Evolutionary conservation across 1,284 basidiomycete species (phyloP), one percentile per base, ranked within the genome.

Genomic region (Mycena sp.): DNA sequence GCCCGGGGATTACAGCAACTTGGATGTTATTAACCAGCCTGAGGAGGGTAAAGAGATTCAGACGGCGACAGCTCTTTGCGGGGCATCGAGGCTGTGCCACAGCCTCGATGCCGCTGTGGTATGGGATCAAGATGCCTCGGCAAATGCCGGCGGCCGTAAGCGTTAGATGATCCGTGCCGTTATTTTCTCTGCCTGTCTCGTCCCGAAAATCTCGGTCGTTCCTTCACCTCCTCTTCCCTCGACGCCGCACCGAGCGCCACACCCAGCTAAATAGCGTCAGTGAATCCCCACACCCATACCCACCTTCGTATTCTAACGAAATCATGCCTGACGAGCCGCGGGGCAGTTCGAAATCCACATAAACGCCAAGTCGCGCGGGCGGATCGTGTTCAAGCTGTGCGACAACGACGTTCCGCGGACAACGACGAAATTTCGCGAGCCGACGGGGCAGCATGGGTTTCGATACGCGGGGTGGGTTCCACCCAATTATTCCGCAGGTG

Each of bases 381-480:
- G 91, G 58, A 90, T 98, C 76, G 85, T 90, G 63, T 95, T 98
- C 83, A 90, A 89, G 77, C 87, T 99, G 32, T 98, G 85, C 73
- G 91, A 93, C 78, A 74, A 84, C 0, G 78, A 82, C 38, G 87
- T 89, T n/a, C 91, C 90, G 19, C 84, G 80, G 72, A 98, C 96
- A 0, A 83, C 92, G 0, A 85, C 81, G 63, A 98, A 99, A 82
- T 99, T 98, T 81, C 90, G 96, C 58, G 92, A 95, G 72, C 88
- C 91, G 68, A 93, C 93, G 0, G 92, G 93, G 25, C 79, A 91
- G 76, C 77, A 92, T 26, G 87, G 88, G 16, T 89, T 76, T 58
- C 88, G 90, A 26, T 92, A 90, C 73, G 67, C 76, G 58, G 87
- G 87, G 9, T 90, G 64, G 68, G 10, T 95, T 98, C 82, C 95